Conservation (phyloP, 163 green algal genomes). For the Chlamydomonas reinhardtii region DNA sequence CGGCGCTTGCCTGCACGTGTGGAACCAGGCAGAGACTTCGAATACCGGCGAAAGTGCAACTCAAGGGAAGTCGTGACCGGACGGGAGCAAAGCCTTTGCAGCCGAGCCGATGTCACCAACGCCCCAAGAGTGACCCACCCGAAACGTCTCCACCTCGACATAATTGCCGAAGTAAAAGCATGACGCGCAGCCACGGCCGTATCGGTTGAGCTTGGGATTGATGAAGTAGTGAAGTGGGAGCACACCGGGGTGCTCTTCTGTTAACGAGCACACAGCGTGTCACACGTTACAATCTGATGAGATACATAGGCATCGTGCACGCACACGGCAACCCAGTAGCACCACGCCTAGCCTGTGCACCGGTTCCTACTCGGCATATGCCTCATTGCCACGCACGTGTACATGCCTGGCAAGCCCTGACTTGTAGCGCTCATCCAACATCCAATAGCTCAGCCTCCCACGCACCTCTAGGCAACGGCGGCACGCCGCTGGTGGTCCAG, state of each 20-base stretch:
- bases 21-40: no score
- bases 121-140: no score
- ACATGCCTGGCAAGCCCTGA: neutral
- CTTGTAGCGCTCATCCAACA: neutral
- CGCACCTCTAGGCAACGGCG: neutral
- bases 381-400: neutral
- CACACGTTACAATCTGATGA: no score
- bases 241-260: neutral
- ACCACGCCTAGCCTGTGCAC: no score
- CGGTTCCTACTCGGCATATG: no score
- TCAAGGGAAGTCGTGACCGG: no score
- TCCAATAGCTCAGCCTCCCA: neutral
- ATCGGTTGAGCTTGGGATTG: constrained; percentile 40
- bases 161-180: constrained; percentile 20
- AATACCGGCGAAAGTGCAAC: no score
- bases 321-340: no score
- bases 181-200: constrained; percentile 14
- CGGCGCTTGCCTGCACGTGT: no score
- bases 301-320: no score
- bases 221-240: constrained; percentile 15
- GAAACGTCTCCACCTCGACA: constrained; percentile 18
- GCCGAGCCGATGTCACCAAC: no score
- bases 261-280: neutral
- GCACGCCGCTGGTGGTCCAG: constrained; percentile 1
- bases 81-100: no score